phyloP scores from a whole-genome alignment of 176 grass and related monocot genomes.

The Ampelocalamus luodianensis region DNA sequence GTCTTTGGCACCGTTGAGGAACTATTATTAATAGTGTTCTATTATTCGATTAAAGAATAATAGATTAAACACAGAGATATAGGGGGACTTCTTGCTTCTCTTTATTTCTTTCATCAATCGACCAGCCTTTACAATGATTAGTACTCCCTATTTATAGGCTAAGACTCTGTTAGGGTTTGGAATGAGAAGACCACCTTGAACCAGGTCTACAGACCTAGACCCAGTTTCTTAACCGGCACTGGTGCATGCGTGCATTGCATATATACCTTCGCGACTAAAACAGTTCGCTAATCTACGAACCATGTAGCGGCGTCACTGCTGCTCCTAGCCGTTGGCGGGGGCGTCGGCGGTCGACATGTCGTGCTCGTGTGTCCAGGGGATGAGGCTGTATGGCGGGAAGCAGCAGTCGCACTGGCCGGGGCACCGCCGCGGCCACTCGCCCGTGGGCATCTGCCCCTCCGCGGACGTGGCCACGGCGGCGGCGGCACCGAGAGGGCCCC shows the following conservation, averaged over 20 bases:
- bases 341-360: slow-evolving; percentile 34
- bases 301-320: slow-evolving; percentile 31
- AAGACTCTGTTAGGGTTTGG: too few relatives aligned
- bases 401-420: slow-evolving; percentile 80
- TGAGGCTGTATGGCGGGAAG: slow-evolving; percentile 85
- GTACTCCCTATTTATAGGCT: too few relatives aligned
- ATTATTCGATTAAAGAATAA: too few relatives aligned
- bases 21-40: too few relatives aligned
- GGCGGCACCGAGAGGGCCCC: slow-evolving; percentile 83
- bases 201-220: too few relatives aligned
- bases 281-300: slow-evolving; percentile 18
- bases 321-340: slow-evolving; percentile 34
- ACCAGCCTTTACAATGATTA: too few relatives aligned
- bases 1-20: neutral
- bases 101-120: too few relatives aligned
- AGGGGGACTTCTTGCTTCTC: too few relatives aligned
- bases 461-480: slow-evolving; percentile 18
- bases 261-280: slow-evolving; percentile 16
- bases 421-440: slow-evolving; percentile 62
- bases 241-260: slow-evolving; percentile 1
- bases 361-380: slow-evolving; percentile 75
- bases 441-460: neutral
- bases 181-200: too few relatives aligned
- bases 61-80: too few relatives aligned
- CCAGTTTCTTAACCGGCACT: too few relatives aligned